A percentile compares a stretch with the other conserved stretches of the same genome.
Conservation (phyloP, 768 basidiomycete species). For the Suillus americanus region DNA sequence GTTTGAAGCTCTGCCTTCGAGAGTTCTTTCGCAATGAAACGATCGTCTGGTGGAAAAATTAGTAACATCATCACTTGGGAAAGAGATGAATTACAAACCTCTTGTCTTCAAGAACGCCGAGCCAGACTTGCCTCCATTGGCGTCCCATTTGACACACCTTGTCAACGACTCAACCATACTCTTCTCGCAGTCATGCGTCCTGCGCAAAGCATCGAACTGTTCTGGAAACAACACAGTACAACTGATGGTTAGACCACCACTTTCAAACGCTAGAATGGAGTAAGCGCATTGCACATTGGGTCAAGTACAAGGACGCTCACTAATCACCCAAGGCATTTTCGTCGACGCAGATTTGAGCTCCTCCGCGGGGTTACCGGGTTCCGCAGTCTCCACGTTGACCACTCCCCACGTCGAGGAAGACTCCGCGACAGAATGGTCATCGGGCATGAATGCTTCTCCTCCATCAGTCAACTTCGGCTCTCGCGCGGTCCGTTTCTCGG, state of each 20-base stretch:
- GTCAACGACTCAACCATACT: constrained; percentile 93
- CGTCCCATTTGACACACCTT: constrained; percentile 94
- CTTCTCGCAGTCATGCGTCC: constrained; percentile 91
- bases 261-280: constrained; percentile 71
- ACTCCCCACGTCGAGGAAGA: constrained; percentile 92
- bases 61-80: constrained; percentile 2
- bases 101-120: constrained; percentile 95
- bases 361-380: constrained; percentile 69
- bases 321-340: constrained; percentile 79
- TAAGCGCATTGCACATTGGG: constrained; percentile 6
- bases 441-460: constrained; percentile 90
- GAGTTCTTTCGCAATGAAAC: constrained; percentile 97
- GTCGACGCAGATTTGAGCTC: constrained; percentile 75
- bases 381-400: constrained; percentile 74
- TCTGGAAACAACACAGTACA: constrained; percentile 95
- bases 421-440: constrained; percentile 79
- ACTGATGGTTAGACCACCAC: constrained; percentile 85
- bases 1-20: constrained; percentile 89
- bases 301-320: constrained; percentile 42
- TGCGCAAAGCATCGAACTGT: constrained; percentile 91
- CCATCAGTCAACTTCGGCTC: constrained; percentile 58
- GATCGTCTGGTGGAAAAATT: constrained; percentile 65
- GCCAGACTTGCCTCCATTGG: constrained; percentile 93
- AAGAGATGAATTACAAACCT: constrained; percentile 48
- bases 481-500: constrained; percentile 69